Percentiles rank a stretch among this genome's conserved stretches.
phyloP scores from a whole-genome alignment of 345 rosid genomes.

The Brassica juncea region DNA sequence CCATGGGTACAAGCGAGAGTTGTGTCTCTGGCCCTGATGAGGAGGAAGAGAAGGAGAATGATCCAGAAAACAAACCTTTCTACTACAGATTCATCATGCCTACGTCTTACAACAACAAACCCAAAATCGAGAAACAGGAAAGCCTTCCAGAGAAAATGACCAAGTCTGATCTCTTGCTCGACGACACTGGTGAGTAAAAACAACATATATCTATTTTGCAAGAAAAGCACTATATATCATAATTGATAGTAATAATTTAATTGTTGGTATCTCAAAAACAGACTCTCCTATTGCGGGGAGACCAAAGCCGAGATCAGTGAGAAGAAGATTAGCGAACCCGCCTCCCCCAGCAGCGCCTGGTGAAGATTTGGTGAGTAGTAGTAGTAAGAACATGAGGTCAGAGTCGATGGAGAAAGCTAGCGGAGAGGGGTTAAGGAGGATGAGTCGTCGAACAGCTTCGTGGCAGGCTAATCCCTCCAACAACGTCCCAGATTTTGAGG shows the following conservation, averaged over 20 bases:
- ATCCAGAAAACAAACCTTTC: conserved; percentile 41
- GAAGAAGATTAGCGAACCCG: conserved; percentile 49
- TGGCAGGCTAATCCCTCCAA: conserved; percentile 30
- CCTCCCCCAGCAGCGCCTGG: conserved; percentile 34
- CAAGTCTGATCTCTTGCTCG: conserved; percentile 20
- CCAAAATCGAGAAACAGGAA: conserved; percentile 37
- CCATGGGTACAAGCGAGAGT: conserved; percentile 26
- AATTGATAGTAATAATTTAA: not conserved
- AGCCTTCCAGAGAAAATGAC: conserved; percentile 34
- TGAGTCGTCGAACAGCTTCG: conserved; percentile 35
- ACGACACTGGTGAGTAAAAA: conserved; percentile 4
- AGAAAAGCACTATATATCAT: not conserved
- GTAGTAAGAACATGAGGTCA: conserved; percentile 24
- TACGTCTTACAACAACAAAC: conserved; percentile 55
- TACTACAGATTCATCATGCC: conserved; percentile 47
- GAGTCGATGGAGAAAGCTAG: conserved; percentile 28
- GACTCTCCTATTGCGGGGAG: conserved; percentile 36
- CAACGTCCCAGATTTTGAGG: conserved; percentile 30
- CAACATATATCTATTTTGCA: not conserved
- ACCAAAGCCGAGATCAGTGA: conserved; percentile 69
- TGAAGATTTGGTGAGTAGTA: conserved; percentile 3
- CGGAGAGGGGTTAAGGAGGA: conserved; percentile 21
- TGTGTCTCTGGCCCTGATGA: conserved; percentile 47
- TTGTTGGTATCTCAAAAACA: not conserved
- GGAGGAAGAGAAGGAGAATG: conserved; percentile 52